Conservation (phyloP, 345 rosid genomes). For the Brassica juncea region DNA sequence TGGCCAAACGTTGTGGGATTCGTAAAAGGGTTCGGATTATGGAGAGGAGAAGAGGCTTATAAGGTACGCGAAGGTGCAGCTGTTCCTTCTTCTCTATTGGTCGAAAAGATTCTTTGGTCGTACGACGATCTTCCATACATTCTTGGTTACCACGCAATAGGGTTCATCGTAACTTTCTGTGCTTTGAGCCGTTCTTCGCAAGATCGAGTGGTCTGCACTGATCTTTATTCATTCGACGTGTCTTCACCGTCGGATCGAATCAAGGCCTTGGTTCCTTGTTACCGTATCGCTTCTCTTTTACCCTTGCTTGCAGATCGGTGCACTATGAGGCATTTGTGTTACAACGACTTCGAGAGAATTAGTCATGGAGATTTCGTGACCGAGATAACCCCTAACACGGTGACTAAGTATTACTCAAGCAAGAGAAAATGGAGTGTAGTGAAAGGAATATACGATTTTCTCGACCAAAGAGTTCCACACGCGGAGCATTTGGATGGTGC, state of each 20-base stretch:
- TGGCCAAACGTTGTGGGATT: slow-evolving; percentile 95
- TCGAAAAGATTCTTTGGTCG: slow-evolving; percentile 83
- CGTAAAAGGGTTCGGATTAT: slow-evolving; percentile 66
- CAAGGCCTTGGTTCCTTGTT: slow-evolving; percentile 83
- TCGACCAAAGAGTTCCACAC: slow-evolving; percentile 84
- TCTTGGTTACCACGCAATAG: slow-evolving; percentile 82
- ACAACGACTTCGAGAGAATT: slow-evolving; percentile 76
- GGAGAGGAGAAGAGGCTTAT: slow-evolving; percentile 95
- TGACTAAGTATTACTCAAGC: slow-evolving; percentile 55
- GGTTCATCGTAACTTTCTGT: slow-evolving; percentile 74
- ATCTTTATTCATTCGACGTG: slow-evolving; percentile 66
- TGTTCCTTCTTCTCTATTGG: slow-evolving; percentile 67
- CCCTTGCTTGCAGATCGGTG: slow-evolving; percentile 74
- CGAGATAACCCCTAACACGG: slow-evolving; percentile 79
- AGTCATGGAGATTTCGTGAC: slow-evolving; percentile 43
- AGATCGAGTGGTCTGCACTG: slow-evolving; percentile 66
- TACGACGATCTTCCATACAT: slow-evolving; percentile 82
- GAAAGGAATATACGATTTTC: slow-evolving; percentile 73
- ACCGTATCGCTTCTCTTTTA: slow-evolving; percentile 71
- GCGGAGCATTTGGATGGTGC: slow-evolving; percentile 57
- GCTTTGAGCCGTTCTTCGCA: slow-evolving; percentile 65
- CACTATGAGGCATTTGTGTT: slow-evolving; percentile 43
- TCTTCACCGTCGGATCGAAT: slow-evolving; percentile 65
- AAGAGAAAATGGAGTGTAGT: slow-evolving; percentile 68
- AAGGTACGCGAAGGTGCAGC: slow-evolving; percentile 59